phyloP scores from a whole-genome alignment of 805 yeast species.

The Saccharomycopsis fodiens region DNA sequence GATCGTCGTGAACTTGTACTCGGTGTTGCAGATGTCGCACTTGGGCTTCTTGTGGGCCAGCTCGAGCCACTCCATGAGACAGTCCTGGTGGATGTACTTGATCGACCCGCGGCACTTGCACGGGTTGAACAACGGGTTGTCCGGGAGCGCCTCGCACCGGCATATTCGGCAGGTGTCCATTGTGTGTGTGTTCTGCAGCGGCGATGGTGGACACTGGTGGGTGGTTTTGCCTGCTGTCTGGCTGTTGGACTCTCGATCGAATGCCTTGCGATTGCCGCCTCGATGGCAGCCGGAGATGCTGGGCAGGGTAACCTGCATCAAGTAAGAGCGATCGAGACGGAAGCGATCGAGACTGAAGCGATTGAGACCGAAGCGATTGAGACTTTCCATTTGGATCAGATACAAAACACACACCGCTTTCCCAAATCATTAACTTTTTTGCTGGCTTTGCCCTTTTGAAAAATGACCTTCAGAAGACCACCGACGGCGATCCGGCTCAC shows the following conservation, averaged over 20 bases:
- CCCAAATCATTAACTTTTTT: no score
- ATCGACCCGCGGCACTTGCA: conserved; percentile 94
- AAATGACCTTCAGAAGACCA: conserved; percentile 57
- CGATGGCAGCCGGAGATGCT: no score
- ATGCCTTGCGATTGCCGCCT: no score
- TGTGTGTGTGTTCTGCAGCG: no score
- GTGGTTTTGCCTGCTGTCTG: neutral
- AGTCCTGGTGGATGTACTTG: conserved; percentile 87
- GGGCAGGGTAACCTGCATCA: no score
- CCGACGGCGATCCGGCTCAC: conserved; percentile 61
- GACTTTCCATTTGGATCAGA: no score
- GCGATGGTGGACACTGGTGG: conserved; percentile 8
- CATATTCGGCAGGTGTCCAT: conserved; percentile 83
- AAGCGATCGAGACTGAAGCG: no score
- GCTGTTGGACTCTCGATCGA: no score
- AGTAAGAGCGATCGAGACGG: no score
- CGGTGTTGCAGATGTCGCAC: conserved; percentile 85
- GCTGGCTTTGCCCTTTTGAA: neutral
- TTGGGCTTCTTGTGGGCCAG: conserved; percentile 54
- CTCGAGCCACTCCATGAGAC: conserved; percentile 80
- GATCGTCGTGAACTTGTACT: conserved; percentile 59
- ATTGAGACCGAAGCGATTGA: no score
- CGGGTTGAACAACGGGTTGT: conserved; percentile 81
- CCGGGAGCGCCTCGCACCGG: conserved; percentile 77
- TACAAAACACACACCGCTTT: no score